Evolutionary conservation across 352 stramenopile species (phyloP).

Genomic region (Paralagenidium karlingii): DNA sequence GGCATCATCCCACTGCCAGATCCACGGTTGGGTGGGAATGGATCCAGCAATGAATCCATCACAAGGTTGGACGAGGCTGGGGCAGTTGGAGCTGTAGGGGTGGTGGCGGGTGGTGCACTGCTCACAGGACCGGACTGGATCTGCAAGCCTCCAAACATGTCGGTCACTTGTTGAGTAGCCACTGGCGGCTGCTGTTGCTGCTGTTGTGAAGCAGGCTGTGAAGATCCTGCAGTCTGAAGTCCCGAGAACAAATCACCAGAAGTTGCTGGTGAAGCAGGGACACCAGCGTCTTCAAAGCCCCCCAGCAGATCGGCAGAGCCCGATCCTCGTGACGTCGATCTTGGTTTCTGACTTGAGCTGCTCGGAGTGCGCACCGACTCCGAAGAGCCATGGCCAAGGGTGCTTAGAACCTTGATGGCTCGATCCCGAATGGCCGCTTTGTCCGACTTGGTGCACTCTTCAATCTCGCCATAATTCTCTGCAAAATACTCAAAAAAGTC

Average conservation of each 20-base stretch:
- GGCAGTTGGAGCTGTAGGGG: constrained; percentile 1
- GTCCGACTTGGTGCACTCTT: constrained; percentile 54
- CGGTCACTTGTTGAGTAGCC: constrained; percentile 8
- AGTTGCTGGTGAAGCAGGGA: constrained; percentile 13
- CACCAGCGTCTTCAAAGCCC: constrained; percentile 39
- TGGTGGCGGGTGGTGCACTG: constrained; percentile 12
- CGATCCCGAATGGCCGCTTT: constrained; percentile 68
- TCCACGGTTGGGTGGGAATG: constrained; percentile 10
- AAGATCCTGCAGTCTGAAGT: constrained; percentile 22
- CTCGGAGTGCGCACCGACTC: constrained; percentile 9
- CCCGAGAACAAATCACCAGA: constrained; percentile 42
- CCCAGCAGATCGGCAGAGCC: constrained; percentile 38
- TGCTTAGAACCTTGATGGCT: constrained; percentile 57
- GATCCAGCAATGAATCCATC: constrained; percentile 58
- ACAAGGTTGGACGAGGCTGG: constrained; percentile 29
- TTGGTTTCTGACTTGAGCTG: constrained; percentile 10
- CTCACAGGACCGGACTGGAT: no score
- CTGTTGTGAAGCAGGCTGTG: neutral
- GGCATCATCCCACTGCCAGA: constrained; percentile 3
- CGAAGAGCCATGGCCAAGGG: constrained; percentile 21
- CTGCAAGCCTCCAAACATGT: constrained; percentile 72
- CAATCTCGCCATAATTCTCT: constrained; percentile 67
- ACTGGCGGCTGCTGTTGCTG: neutral
- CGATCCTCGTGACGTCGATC: constrained; percentile 16
- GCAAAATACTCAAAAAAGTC: constrained; percentile 77